Percentiles rank a stretch among this genome's conserved stretches.
phyloP scores from a whole-genome alignment of 139 green algal genomes.

The Volvox africanus region DNA sequence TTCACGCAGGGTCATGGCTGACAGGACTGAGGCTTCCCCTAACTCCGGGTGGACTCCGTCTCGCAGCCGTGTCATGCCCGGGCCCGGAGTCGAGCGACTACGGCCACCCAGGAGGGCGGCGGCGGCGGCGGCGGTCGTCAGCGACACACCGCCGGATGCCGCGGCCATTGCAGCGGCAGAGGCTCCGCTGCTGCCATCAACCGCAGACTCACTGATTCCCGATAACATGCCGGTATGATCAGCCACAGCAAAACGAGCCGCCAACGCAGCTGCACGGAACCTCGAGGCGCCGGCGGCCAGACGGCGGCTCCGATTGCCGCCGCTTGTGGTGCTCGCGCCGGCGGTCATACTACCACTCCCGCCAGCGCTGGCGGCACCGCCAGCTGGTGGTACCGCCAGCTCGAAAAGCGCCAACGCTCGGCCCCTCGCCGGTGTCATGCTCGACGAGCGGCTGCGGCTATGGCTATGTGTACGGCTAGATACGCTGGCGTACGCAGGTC shows the following conservation, averaged over 20 bases:
- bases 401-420: constrained; percentile 2
- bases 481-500: background rate
- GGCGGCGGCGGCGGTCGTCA: background rate
- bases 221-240: background rate
- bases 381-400: background rate
- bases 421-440: background rate
- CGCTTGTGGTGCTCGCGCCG: background rate
- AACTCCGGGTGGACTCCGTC: background rate
- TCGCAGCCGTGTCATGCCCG: background rate
- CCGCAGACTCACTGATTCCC: background rate
- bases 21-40: background rate
- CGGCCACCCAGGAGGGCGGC: background rate
- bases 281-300: background rate
- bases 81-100: background rate
- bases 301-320: background rate
- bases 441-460: background rate
- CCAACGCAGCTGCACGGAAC: background rate
- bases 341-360: background rate
- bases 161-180: background rate
- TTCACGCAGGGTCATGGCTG: background rate
- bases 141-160: background rate
- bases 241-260: background rate
- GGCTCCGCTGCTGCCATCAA: background rate
- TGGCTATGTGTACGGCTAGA: background rate
- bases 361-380: background rate